These are phyloP conservation scores for Diaporthe capsici DNA, from an alignment of 2,329 filamentous ascomycete genomes.

Conservation along the genomic window DNA sequence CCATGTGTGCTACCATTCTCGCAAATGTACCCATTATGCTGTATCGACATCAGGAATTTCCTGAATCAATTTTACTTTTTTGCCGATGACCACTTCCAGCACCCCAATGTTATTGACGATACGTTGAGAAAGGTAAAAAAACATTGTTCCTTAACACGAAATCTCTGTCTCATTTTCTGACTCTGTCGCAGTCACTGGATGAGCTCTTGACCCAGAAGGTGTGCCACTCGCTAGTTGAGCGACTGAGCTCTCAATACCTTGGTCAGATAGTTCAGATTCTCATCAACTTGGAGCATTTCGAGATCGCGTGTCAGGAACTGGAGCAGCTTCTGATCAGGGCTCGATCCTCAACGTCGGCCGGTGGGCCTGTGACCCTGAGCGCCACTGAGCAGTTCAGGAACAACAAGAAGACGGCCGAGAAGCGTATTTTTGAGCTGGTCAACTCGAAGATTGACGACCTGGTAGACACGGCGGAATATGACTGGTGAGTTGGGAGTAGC, in stretches of 20 bases:
- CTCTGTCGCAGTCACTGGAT: slow-evolving; percentile 80
- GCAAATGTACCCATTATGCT: slow-evolving; percentile 98
- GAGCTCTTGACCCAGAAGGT: slow-evolving; percentile 94
- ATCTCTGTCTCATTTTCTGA: neutral
- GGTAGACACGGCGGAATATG: slow-evolving; percentile 96
- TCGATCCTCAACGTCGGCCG: slow-evolving; percentile 84
- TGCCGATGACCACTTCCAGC: slow-evolving; percentile 94
- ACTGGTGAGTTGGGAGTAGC: slow-evolving; percentile 72
- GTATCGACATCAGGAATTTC: slow-evolving; percentile 98
- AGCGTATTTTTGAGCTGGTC: slow-evolving; percentile 97
- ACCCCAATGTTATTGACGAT: slow-evolving; percentile 90
- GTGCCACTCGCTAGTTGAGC: slow-evolving; percentile 89
- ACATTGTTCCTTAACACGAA: neutral
- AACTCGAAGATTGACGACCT: slow-evolving; percentile 99
- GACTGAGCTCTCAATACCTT: slow-evolving; percentile 91
- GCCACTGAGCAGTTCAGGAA: slow-evolving; percentile 89
- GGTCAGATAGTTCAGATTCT: slow-evolving; percentile 99
- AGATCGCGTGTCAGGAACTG: slow-evolving; percentile 90
- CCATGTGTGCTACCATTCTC: slow-evolving; percentile 97
- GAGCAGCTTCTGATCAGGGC: slow-evolving; percentile 89
- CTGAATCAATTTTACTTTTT: slow-evolving; percentile 99
- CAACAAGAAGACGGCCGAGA: slow-evolving; percentile 96
- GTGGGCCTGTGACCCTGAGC: slow-evolving; percentile 82
- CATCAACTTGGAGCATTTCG: slow-evolving; percentile 97
- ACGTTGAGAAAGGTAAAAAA: slow-evolving; percentile 80